A percentile compares a stretch with the other conserved stretches of the same genome.
These are phyloP conservation scores for Phialophora tarda DNA, from an alignment of 2,329 filamentous ascomycete genomes.

Conservation along the genomic window DNA sequence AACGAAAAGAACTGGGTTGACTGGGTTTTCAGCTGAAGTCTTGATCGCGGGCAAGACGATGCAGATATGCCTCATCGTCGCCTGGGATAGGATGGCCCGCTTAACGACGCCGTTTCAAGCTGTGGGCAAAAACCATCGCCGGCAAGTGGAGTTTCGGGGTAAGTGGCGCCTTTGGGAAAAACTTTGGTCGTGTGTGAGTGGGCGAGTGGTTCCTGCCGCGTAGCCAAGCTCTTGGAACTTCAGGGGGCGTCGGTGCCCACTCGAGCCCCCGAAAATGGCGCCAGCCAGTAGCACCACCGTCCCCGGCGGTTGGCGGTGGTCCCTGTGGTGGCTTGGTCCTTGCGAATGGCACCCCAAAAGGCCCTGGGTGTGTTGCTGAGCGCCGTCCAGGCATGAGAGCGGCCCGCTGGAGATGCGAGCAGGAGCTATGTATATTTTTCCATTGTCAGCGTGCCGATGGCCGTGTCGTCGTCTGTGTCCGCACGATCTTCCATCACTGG, in stretches of 20 bases:
- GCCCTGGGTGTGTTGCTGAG: background rate
- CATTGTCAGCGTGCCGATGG: background rate
- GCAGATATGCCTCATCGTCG: constrained; percentile 22
- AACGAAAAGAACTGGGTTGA: constrained; percentile 14
- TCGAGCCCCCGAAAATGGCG: background rate
- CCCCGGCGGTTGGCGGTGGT: background rate
- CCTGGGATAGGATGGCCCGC: constrained; percentile 14
- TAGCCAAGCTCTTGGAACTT: background rate
- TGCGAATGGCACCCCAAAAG: constrained; percentile 10
- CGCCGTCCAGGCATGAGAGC: too few relatives aligned
- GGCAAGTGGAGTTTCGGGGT: constrained; percentile 4
- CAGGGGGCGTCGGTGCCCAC: constrained; percentile 7
- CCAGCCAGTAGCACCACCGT: constrained; percentile 1
- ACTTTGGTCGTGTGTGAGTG: constrained; percentile 20
- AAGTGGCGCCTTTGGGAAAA: constrained; percentile 23
- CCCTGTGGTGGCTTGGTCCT: background rate
- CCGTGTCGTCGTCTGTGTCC: background rate
- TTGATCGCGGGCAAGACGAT: constrained; percentile 22
- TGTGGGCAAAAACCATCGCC: constrained; percentile 12
- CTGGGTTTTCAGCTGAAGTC: constrained; percentile 30
- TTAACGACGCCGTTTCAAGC: constrained; percentile 32
- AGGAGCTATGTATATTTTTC: background rate
- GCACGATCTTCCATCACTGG: background rate
- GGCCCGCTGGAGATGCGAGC: too few relatives aligned
- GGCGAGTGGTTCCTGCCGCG: background rate